Evolutionary conservation across 2,329 filamentous ascomycete species (phyloP), one percentile per base, ranked within the genome.

Genomic region (Ramichloridium luteum): DNA sequence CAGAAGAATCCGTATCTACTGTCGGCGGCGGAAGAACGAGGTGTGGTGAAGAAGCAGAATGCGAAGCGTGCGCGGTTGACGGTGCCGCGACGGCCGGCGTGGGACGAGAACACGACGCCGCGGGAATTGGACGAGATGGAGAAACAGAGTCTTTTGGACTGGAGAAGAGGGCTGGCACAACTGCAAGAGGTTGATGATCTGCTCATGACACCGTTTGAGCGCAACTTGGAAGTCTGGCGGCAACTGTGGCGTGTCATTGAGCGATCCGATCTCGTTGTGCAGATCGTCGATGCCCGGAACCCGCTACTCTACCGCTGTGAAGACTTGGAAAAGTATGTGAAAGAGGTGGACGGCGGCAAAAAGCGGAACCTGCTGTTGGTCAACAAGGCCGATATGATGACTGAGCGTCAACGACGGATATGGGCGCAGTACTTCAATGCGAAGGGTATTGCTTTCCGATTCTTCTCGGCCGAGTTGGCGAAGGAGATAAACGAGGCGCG

Each of bases 381-480:
- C 52, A 98, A 98, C 68, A 98, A 98, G 67, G 86, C 90, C 27
- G 90, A 98, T 60, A 94, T 98, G 90, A 86, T 98, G 82, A 93
- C 86, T 2, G 58, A 75, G 28, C 74, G 74, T 48, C 92, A 98
- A 61, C 69, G 90, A 43, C 70, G 70, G 43, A 66, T 69, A 1
- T 98, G 90, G 90, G 86, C 86, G 3, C 72, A 80, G 45, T 84
- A 93, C 53, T 83, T 98, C 46, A 77, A 77, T 45, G 65, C 75
- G 45, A 74, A 80, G 15, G 74, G 77, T 16, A 92, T 98, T 51
- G 74, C 81, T 32, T 98, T 90, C 66, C 81, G 80, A 48, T 98
- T 96, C 65, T 98, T 98, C 65, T 98, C 92, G 2, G 90, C 90
- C 1, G 76, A 81, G 38, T 58, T 98, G 37, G 90, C 90, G 8